Base-by-base conservation (phyloP, 2,329 filamentous ascomycete genomes). In the Pseudocercospora eumusae region DNA sequence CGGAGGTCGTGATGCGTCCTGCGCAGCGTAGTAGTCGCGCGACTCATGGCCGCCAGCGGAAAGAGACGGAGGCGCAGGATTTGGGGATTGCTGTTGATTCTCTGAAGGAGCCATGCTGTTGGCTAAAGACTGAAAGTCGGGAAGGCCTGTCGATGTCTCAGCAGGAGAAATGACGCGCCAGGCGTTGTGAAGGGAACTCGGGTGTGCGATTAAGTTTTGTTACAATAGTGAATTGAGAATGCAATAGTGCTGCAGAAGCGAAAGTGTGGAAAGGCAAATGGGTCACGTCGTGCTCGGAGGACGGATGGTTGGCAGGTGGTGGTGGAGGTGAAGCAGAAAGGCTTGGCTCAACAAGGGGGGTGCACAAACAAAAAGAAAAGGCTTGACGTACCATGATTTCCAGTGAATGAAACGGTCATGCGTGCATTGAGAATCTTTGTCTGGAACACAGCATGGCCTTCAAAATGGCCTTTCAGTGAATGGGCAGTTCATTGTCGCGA, bases 31-130 rank as follows among this genome's bases (percentile, higher is more conserved):
- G 80, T 83, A 83, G 78, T 84, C 80, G 80, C 81, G 82, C 82
- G 83, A 82, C 81, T 83, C 83, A 83, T 84, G 81, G 76, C 79
- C 82, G 81, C 81, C 82, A 83, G 82, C 81, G 81, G 82, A 84
- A 76, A 81, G 79, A 80, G 81, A 82, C 78, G 82, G 80, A 81
- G 80, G 81, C 75, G 81, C 79, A 78, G 80, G 78, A 75, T 81
- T 78, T 76, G 82, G 81, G 77, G 75, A 72, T 75, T 81, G 79
- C 79, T 81, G 80, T 80, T 80, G 80, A 75, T 80, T 80, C 76
- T 77, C 76, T 76, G 79, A 75, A 75, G 78, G 78, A 77, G 78
- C 76, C 79, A 82, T 82, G 71, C 70, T 68, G 67, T 56, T 63
- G 64, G 65, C 63, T 60, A 61, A 54, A 61, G 60, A 60, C 31